A percentile compares a stretch with the other conserved stretches of the same genome.
Evolutionary conservation across 23 red algal genomes (phyloP).

Genomic region (Gracilaria gracilis): DNA sequence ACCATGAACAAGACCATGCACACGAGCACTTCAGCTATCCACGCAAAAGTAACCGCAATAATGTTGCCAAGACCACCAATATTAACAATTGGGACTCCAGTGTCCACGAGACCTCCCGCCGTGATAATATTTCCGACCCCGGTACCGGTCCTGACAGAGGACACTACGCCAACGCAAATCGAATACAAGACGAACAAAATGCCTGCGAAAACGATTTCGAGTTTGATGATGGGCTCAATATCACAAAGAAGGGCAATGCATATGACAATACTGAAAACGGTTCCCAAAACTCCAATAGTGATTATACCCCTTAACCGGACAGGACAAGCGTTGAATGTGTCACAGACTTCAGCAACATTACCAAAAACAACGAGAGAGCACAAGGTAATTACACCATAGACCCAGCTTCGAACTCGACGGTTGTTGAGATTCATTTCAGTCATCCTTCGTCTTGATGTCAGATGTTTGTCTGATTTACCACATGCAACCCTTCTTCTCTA

Average conservation of each 20-base stretch:
- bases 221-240: background rate
- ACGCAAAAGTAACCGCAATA: constrained; percentile 61
- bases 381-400: constrained; percentile 52
- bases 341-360: constrained; percentile 59
- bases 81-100: background rate
- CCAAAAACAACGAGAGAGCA: constrained; percentile 60
- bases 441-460: background rate
- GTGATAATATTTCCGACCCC: background rate
- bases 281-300: constrained; percentile 32
- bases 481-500: background rate
- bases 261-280: constrained; percentile 29
- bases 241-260: constrained; percentile 26
- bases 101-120: background rate
- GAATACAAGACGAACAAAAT: constrained; percentile 44
- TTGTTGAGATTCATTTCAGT: constrained; percentile 29
- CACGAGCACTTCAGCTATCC: constrained; percentile 32
- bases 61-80: constrained; percentile 49
- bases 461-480: background rate
- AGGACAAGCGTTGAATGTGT: constrained; percentile 32
- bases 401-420: constrained; percentile 30
- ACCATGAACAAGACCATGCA: constrained; percentile 25
- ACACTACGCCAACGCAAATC: constrained; percentile 55
- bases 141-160: constrained; percentile 49
- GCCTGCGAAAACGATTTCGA: constrained; percentile 18
- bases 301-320: constrained; percentile 34